These are phyloP conservation scores for Westerdykella ornata DNA, from an alignment of 2,329 filamentous ascomycete genomes.

Conservation along the genomic window DNA sequence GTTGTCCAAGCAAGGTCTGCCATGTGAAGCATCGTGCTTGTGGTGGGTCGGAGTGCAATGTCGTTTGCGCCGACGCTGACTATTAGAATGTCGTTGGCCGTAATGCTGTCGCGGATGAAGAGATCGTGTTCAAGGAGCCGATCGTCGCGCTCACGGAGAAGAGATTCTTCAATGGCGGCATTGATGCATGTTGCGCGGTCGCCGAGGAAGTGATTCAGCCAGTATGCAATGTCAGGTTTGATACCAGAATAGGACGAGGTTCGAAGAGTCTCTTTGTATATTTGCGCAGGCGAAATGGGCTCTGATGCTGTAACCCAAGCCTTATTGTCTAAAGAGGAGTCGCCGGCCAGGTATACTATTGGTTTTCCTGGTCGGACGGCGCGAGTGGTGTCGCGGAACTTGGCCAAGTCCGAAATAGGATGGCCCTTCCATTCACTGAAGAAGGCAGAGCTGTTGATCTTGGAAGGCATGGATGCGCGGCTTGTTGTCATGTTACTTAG, in stretches of 20 bases:
- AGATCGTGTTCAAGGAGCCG: slow-evolving; percentile 27
- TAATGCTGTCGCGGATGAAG: slow-evolving; percentile 32
- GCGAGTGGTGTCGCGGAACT: slow-evolving; percentile 19
- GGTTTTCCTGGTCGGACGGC: slow-evolving; percentile 21
- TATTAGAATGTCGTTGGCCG: slow-evolving; percentile 26
- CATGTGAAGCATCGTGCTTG: slow-evolving; percentile 28
- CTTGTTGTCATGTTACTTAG: not conserved
- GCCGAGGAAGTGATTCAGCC: slow-evolving; percentile 31
- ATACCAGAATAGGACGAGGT: slow-evolving; percentile 1
- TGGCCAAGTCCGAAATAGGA: slow-evolving; percentile 23
- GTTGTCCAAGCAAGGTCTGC: slow-evolving; percentile 29
- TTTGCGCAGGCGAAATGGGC: not conserved
- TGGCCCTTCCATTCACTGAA: slow-evolving; percentile 34
- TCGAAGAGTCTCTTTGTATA: slow-evolving; percentile 8
- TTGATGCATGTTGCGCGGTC: slow-evolving; percentile 33
- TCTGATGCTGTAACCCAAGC: slow-evolving; percentile 23
- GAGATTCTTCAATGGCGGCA: slow-evolving; percentile 30
- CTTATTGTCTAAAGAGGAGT: slow-evolving; percentile 38
- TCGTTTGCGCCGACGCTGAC: slow-evolving; percentile 36
- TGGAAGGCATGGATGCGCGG: not conserved
- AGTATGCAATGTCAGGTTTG: slow-evolving; percentile 34
- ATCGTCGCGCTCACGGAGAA: slow-evolving; percentile 27
- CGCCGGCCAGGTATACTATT: slow-evolving; percentile 34
- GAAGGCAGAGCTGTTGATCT: slow-evolving; percentile 24
- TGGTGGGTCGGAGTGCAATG: slow-evolving; percentile 25